phyloP scores from a whole-genome alignment of 2,329 filamentous ascomycete species.

The Penicillium rolfsii region DNA sequence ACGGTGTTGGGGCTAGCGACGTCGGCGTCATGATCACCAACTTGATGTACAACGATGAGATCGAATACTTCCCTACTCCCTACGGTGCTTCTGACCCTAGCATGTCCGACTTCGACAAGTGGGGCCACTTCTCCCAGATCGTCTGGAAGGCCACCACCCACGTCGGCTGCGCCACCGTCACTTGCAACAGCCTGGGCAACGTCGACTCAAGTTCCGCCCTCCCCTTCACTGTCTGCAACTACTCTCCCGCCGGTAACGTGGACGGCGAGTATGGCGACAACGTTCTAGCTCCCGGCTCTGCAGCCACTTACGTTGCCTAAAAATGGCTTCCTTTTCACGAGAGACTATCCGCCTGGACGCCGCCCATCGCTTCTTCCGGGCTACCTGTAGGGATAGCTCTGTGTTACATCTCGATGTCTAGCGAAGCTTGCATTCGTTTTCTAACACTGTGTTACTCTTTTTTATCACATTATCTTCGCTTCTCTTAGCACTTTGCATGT shows the following conservation, averaged over 20 bases:
- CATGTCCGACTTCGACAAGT: constrained; percentile 64
- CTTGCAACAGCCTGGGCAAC: constrained; percentile 51
- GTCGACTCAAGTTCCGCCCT: constrained; percentile 49
- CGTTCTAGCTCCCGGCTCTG: constrained; percentile 47
- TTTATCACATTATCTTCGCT: constrained; percentile 12
- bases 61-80: constrained; percentile 57
- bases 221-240: constrained; percentile 90
- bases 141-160: constrained; percentile 67
- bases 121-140: constrained; percentile 77
- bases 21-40: constrained; percentile 73
- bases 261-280: constrained; percentile 58
- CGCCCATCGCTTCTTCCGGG: background rate
- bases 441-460: constrained; percentile 17
- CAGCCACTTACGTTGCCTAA: constrained; percentile 40
- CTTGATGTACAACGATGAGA: constrained; percentile 87
- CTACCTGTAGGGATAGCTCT: background rate
- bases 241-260: constrained; percentile 71
- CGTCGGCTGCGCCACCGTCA: constrained; percentile 64
- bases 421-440: constrained; percentile 15
- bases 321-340: background rate
- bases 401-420: constrained; percentile 1
- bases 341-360: background rate
- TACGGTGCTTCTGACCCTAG: constrained; percentile 66
- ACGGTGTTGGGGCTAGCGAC: constrained; percentile 59
- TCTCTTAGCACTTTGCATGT: constrained; percentile 24